Evolutionary conservation across 2,329 filamentous ascomycete species (phyloP).

Genomic region (Aspergillus neoniger): DNA sequence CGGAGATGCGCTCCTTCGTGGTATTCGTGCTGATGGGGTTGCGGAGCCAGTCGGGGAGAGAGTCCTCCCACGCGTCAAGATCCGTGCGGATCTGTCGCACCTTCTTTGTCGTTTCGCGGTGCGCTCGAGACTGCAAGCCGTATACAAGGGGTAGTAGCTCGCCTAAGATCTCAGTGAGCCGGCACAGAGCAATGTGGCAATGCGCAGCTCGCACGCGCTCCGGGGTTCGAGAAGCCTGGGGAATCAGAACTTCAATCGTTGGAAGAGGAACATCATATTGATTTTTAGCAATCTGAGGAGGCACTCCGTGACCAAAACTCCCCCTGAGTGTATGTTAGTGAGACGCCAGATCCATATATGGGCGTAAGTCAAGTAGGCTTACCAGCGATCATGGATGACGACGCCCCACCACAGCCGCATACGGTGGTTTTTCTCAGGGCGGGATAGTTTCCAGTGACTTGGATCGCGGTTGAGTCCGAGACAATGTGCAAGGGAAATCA

Average conservation of each 20-base stretch:
- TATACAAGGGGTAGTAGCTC: constrained; percentile 51
- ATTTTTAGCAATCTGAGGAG: constrained; percentile 54
- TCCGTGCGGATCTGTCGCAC: constrained; percentile 49
- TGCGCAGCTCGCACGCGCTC: constrained; percentile 50
- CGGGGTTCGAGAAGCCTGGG: constrained; percentile 38
- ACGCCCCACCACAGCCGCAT: constrained; percentile 60
- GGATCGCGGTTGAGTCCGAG: constrained; percentile 59
- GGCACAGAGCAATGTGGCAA: constrained; percentile 57
- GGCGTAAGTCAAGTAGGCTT: constrained; percentile 8
- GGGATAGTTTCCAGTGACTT: constrained; percentile 54
- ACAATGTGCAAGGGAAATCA: constrained; percentile 57
- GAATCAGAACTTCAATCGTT: constrained; percentile 45
- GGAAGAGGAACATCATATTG: constrained; percentile 60
- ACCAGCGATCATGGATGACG: constrained; percentile 59
- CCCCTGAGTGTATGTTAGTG: constrained; percentile 41
- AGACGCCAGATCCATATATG: constrained; percentile 11
- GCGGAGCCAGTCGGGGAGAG: constrained; percentile 47
- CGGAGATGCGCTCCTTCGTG: constrained; percentile 39
- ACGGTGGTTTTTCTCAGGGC: constrained; percentile 53
- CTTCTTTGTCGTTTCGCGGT: constrained; percentile 48
- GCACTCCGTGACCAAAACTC: constrained; percentile 58
- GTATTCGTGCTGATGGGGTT: constrained; percentile 29
- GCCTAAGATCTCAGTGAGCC: constrained; percentile 50
- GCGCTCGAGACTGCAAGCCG: constrained; percentile 45
- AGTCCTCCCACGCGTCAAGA: constrained; percentile 49